Evolutionary conservation across 768 basidiomycete species (phyloP), one percentile per base, ranked within the genome.

Genomic region (Lentinus brumalis): DNA sequence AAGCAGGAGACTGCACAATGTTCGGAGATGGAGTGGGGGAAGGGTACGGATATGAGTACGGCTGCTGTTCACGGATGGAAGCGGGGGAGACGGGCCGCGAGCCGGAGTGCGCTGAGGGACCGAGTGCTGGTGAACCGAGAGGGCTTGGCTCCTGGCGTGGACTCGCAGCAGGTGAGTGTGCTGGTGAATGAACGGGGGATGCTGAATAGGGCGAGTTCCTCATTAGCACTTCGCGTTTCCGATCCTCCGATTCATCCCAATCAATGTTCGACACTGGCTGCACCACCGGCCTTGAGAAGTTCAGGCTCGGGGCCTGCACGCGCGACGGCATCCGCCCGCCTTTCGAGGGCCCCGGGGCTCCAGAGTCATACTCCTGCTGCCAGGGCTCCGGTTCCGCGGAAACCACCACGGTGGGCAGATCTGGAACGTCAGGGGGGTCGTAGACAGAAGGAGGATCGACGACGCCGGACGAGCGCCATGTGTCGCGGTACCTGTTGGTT

Each of bases 271-370:
- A 73, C 16, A 81, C 79, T 21, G 83, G 81, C 55, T 82, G 64
- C 26, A 38, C 46, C 10, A 49, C 79, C 49, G 88, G 87, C 51
- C 87, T 77, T 26, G 89, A 89, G 67, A 86, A 89, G 69, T 89
- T 90, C 32, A 80, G 70, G 14, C 77, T 76, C 5, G 78, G 75
- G n/a, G 78, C 77, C 26, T 39, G 47, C 50, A 69, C 71, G 47
- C 78, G 72, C 39, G 84, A 78, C 7, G 82, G 81, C 49, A 77
- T 75, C 21, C 81, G 78, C 57, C 72, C 65, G 32, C 66, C 67
- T 29, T 53, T 52, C 18, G 53, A 56, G 45, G 66, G 59, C 21
- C 53, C 52, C 38, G 65, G 21, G 64, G 67, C 67, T 7, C 49
- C 60, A 21, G 57, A 26, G 47, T 26, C 59, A 11, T 21, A 47